Conservation (phyloP, 1,284 basidiomycete genomes). For the Termitomyces sp. region DNA sequence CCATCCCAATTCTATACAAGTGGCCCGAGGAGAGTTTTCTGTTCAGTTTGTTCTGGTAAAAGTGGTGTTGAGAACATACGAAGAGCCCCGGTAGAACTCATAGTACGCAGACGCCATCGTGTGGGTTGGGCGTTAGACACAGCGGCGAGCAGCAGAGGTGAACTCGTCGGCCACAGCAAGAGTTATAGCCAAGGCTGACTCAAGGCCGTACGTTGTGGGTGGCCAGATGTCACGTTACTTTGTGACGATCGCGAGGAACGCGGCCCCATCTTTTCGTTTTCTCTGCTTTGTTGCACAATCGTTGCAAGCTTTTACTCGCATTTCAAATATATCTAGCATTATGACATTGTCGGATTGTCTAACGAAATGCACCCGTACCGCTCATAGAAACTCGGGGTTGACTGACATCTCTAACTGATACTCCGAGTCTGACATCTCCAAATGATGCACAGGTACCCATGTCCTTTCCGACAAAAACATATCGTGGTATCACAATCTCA, state of each 20-base stretch:
- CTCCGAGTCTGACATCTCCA: background rate
- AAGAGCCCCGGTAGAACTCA: conserved; percentile 86
- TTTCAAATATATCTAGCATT: background rate
- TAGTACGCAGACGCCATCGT: conserved; percentile 79
- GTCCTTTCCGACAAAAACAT: too few relatives aligned
- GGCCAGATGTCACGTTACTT: conserved; percentile 8
- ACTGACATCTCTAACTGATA: background rate
- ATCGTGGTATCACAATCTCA: background rate
- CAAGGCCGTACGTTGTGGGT: background rate
- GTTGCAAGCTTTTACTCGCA: background rate
- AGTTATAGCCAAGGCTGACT: conserved; percentile 2
- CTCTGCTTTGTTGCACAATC: background rate
- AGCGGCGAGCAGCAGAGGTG: background rate
- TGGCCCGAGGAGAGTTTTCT: background rate
- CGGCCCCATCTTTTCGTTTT: background rate
- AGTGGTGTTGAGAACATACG: conserved; percentile 47
- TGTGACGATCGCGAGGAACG: conserved; percentile 2
- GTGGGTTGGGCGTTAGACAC: background rate
- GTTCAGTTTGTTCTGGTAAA: background rate
- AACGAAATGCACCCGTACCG: background rate
- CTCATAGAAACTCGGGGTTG: background rate
- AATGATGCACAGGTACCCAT: background rate
- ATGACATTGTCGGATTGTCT: background rate
- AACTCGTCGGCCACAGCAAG: conserved; percentile 3
- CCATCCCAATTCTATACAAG: conserved; percentile 86